phyloP scores from a whole-genome alignment of 2,329 filamentous ascomycete genomes.

The Pseudogymnoascus sp. region DNA sequence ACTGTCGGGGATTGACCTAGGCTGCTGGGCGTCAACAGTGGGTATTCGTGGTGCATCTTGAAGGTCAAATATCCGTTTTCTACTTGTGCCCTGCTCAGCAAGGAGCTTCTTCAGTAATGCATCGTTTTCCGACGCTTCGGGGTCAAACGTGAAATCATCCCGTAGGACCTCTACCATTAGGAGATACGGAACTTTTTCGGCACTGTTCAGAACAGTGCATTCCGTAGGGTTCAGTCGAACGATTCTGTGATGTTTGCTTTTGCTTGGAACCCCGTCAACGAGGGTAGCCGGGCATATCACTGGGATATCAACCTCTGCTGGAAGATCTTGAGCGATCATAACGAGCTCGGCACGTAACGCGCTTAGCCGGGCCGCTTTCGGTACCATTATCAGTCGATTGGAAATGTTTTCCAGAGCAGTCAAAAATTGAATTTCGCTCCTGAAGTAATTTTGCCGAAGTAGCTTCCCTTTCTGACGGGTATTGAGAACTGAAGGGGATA shows the following conservation, averaged over 20 bases:
- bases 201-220: constrained; percentile 76
- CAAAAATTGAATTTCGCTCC: constrained; percentile 71
- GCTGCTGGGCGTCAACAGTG: constrained; percentile 27
- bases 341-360: constrained; percentile 73
- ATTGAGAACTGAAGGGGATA: constrained; percentile 54
- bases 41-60: constrained; percentile 53
- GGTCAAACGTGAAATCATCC: constrained; percentile 77
- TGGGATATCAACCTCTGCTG: constrained; percentile 75
- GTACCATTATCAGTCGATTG: constrained; percentile 72
- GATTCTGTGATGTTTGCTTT: constrained; percentile 72
- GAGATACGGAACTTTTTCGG: constrained; percentile 76
- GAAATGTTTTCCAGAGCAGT: constrained; percentile 76
- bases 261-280: constrained; percentile 62
- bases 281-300: constrained; percentile 70
- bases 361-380: constrained; percentile 72
- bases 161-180: constrained; percentile 76
- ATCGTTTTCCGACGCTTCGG: constrained; percentile 63
- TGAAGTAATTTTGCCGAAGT: constrained; percentile 72
- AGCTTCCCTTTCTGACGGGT: constrained; percentile 60
- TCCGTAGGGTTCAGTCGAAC: constrained; percentile 77
- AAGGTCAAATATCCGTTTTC: constrained; percentile 57
- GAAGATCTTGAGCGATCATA: constrained; percentile 70
- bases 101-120: constrained; percentile 51
- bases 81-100: constrained; percentile 43
- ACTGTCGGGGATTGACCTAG: constrained; percentile 46